These are phyloP conservation scores for Phytophthora pistaciae DNA, from an alignment of 352 stramenopile species.

Conservation along the genomic window DNA sequence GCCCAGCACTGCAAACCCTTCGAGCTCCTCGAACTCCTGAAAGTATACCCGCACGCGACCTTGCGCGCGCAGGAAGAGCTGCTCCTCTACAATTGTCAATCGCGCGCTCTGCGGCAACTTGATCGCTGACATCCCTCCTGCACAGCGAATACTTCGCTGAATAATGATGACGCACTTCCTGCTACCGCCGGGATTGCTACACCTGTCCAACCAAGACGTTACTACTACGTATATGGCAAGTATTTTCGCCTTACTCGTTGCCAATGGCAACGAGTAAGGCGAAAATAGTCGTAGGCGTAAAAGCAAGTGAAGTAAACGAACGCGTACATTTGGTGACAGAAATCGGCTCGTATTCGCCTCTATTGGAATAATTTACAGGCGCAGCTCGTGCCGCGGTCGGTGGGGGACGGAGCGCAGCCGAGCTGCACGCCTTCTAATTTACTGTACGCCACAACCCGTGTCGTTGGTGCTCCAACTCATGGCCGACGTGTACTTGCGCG, in stretches of 20 bases:
- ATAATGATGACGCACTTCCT: conserved; percentile 5
- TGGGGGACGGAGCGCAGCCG: conserved; percentile 13
- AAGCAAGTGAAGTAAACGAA: not conserved
- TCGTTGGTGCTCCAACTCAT: conserved; percentile 49
- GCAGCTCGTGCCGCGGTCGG: conserved; percentile 18
- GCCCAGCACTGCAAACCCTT: conserved; percentile 46
- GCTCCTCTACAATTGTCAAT: conserved; percentile 48
- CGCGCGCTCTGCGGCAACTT: conserved; percentile 6
- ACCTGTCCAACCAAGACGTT: not conserved
- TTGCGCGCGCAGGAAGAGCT: conserved; percentile 39
- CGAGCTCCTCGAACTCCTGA: conserved; percentile 48
- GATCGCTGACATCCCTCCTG: conserved; percentile 9
- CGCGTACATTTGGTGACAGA: conserved; percentile 19
- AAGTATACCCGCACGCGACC: conserved; percentile 45
- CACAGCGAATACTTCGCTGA: not conserved
- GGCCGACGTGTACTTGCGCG: conserved; percentile 64
- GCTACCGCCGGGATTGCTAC: not conserved
- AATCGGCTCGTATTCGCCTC: conserved; percentile 37
- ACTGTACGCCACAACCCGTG: conserved; percentile 62
- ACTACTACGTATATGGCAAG: no score
- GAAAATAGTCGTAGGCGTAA: not conserved
- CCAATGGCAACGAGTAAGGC: not conserved
- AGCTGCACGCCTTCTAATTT: conserved; percentile 39
- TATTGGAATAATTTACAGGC: conserved; percentile 60
- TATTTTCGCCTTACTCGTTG: no score